A percentile compares a stretch with the other conserved stretches of the same genome.
Evolutionary conservation across 345 rosid genomes (phyloP).

Genomic region (Melaleuca quinquenervia): DNA sequence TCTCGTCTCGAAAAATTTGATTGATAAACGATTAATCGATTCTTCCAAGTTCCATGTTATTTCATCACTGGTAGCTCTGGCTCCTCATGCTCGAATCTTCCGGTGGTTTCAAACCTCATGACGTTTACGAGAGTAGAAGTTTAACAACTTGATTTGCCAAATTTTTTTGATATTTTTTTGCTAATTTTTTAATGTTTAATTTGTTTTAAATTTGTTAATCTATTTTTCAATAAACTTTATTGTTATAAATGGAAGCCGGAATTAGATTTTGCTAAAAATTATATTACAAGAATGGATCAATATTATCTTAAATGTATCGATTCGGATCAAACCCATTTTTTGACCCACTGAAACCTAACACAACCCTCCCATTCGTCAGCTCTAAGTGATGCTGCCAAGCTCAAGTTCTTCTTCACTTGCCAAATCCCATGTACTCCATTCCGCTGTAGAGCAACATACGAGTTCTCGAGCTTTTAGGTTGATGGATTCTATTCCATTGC

Average conservation of each 20-base stretch:
- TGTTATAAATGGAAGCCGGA: not conserved
- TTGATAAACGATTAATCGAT: constrained; percentile 30
- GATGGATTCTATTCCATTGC: not conserved
- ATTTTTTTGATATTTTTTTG: too few relatives aligned
- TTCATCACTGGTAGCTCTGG: not conserved
- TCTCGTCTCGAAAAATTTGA: constrained; percentile 55
- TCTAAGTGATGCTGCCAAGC: not conserved
- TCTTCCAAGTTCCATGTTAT: not conserved
- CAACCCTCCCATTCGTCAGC: not conserved
- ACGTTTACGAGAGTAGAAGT: too few relatives aligned
- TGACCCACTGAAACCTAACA: too few relatives aligned
- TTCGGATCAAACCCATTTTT: not conserved
- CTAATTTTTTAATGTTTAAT: not conserved
- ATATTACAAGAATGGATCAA: not conserved
- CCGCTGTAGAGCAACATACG: not conserved
- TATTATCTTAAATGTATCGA: not conserved
- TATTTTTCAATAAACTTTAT: not conserved
- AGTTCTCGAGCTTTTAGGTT: not conserved
- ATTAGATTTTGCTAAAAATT: not conserved
- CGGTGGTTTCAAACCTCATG: not conserved
- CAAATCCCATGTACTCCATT: not conserved
- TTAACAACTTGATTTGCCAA: too few relatives aligned
- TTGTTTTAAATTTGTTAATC: not conserved
- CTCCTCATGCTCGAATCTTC: not conserved
- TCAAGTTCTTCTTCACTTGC: not conserved